Percentiles rank a stretch among this genome's conserved stretches.
Evolutionary conservation across 257 asterid genomes (phyloP).

Genomic region (Solanum chaucha): DNA sequence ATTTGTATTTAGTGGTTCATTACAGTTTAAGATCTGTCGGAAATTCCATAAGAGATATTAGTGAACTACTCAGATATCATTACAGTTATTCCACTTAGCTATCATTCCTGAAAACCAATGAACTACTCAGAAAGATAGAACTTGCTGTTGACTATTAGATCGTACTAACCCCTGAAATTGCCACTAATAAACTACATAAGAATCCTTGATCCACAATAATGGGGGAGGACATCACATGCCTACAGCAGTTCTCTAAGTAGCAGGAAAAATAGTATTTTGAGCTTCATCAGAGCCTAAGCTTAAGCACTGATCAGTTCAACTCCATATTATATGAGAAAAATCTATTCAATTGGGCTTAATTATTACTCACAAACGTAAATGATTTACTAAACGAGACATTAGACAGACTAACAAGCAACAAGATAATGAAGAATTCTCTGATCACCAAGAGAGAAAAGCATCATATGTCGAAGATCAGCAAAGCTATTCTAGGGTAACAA

Average conservation of each 20-base stretch:
- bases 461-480: background rate
- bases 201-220: background rate
- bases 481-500: background rate
- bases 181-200: background rate
- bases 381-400: background rate
- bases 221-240: background rate
- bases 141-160: background rate
- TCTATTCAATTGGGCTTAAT: background rate
- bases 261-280: background rate
- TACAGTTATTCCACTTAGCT: background rate
- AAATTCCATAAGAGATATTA: background rate
- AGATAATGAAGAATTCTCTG: background rate
- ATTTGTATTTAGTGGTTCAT: background rate
- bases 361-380: background rate
- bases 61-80: background rate
- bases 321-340: background rate
- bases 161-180: background rate
- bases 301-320: background rate
- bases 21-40: background rate
- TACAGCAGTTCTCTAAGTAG: background rate
- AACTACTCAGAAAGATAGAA: background rate
- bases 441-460: background rate
- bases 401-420: background rate
- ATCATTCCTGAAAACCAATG: background rate
- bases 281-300: background rate